phyloP scores from a whole-genome alignment of 2,329 filamentous ascomycete species.

The Fusarium sp. region DNA sequence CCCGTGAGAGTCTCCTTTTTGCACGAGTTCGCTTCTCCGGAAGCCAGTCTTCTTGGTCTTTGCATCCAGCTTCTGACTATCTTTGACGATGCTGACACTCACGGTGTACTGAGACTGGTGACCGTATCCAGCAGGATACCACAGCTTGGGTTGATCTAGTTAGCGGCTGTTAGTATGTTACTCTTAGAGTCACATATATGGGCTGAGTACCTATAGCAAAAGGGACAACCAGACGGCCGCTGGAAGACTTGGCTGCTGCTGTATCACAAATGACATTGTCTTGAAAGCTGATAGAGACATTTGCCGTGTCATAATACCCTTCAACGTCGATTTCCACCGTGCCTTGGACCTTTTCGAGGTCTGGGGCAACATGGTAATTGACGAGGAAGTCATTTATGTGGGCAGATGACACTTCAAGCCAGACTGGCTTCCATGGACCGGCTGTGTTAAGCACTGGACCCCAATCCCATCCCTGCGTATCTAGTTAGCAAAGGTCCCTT shows the following conservation, averaged over 20 bases:
- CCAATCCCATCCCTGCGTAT: background rate
- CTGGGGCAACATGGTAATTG: background rate
- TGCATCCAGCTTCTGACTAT: background rate
- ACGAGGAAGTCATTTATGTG: background rate
- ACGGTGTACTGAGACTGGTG: background rate
- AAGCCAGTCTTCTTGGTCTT: conserved; percentile 1
- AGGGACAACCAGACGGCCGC: background rate
- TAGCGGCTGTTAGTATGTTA: background rate
- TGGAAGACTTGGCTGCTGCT: background rate
- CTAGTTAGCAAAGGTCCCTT: background rate
- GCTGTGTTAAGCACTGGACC: background rate
- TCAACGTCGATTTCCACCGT: background rate
- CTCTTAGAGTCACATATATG: background rate
- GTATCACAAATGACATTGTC: background rate
- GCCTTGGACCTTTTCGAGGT: background rate
- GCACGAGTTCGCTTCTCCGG: background rate
- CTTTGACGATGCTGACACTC: background rate
- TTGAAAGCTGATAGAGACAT: background rate
- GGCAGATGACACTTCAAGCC: background rate
- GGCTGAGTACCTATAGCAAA: background rate
- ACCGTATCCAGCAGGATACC: conserved; percentile 1
- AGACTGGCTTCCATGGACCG: conserved; percentile 2
- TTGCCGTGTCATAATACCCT: background rate
- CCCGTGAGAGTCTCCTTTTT: background rate
- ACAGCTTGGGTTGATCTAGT: background rate